Base-by-base conservation (phyloP, 2,329 filamentous ascomycete genomes). In the Diaporthe sp. region DNA sequence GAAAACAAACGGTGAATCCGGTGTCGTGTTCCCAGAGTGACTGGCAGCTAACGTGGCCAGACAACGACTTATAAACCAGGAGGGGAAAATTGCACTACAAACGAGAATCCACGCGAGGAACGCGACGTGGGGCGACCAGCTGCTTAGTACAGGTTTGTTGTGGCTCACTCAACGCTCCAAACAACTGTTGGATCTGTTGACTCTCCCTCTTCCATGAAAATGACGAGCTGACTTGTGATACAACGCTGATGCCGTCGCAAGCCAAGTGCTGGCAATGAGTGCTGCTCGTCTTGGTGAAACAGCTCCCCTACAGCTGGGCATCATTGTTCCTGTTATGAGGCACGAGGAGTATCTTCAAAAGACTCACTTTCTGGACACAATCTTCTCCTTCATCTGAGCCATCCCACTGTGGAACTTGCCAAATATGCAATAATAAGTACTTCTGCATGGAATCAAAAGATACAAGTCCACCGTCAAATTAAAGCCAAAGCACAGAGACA, bases 321-420 rank as follows among this genome's bases (percentile, higher is more conserved):
- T 45, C 2, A 45, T 3, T 4, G 28, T 3, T 2, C 8, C 10
- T 33, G 8, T 25, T 2, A 8, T 0, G 13, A 28, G 4, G 8
- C 30, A 7, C 0, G n/a, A 52, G n/a, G 5, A 4, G 19, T 22
- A 28, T 28, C 13, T 64, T 45, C 2, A 0, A n/a, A 7, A 7
- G 15, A 8, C 9, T 6, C 10, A 3, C 3, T 67, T 38, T 12
- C 13, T 17, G 22, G 38, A 10, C 22, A 12, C 6, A 9, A 4
- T 2, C n/a, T 35, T 15, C 22, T 17, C 9, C 2, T 8, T 35
- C 12, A 10, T 9, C 2, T 33, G 8, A 12, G 7, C 8, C 15
- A 28, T 9, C 1, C 2, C 45, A 38, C 38, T 38, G 64, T 68
- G 33, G 7, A 40, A 54, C 47, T 22, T 52, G n/a, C 25, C n/a